Evolutionary conservation across 2,329 filamentous ascomycete genomes (phyloP), one percentile per base, ranked within the genome.

Genomic region (Fusarium ramigenum): DNA sequence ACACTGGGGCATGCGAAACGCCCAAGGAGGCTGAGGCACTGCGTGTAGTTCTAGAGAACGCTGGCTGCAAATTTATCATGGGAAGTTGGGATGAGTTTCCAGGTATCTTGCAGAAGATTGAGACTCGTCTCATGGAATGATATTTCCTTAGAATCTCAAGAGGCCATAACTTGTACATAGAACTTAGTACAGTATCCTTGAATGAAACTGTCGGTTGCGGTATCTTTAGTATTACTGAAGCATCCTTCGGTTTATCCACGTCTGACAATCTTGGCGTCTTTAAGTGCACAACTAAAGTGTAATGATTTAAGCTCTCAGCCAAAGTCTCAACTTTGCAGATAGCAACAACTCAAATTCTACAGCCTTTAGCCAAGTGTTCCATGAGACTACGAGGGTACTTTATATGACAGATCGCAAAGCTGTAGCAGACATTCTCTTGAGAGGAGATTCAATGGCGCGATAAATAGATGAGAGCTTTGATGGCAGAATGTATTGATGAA

Each of bases 401-500:
- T 9, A n/a, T 42, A 16, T 6, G 8, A 14, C 11, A 28, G 14
- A 28, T 19, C 19, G 8, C 12, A 21, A 21, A 19, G 6, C 23
- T 4, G 5, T 28, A 28, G 12, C 12, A 28, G 23, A 21, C 5
- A 9, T 1, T 21, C 2, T 15, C 28, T 14, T 15, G 5, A 23
- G 23, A 19, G 18, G 8, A 28, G 11, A 19, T 21, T 28, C 3
- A 28, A 28, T 9, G 14, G 8, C 5, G 8, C 5, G 9, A 46
- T 28, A 10, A 21, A 46, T 1, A 11, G 9, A 46, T 8, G 5
- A 46, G 4, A 46, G 12, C 5, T 28, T 46, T 3, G 12, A 21
- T 7, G 0, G 6, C 18, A 10, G 3, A 8, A 28, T 46, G 23
- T 15, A 21, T 25, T 9, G 9, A 23, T 8, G 0, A 15, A 28